Evolutionary conservation across 495 filamentous ascomycete genomes (phyloP), one percentile per base, ranked within the genome.

Genomic region (Aspergillus affinis): DNA sequence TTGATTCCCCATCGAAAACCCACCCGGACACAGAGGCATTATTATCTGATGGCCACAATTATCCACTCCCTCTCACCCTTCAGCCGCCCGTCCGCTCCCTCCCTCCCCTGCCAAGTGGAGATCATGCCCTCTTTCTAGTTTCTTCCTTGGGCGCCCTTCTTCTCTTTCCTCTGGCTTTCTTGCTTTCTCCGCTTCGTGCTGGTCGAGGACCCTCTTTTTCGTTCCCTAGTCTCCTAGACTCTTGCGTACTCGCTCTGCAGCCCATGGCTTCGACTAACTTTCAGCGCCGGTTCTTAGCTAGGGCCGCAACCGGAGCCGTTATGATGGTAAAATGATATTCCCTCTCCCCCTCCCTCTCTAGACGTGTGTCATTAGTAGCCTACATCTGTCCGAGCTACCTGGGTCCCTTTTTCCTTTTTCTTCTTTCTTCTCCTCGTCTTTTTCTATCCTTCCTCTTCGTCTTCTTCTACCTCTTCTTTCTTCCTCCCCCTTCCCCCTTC

Each of bases 231-330:
- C 36, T 41, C 36, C 36, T 41, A 41, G 36, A 41, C 36, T 6
- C 19, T 21, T 41, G 48, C 48, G 21, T 21, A 18, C 15, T 53
- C 56, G 27, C 8, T 8, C 46, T 44, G 23, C 26, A 15, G 29
- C 8, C 51, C 50, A 59, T 60, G 57, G 58, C 27, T 26, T 54
- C 44, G 41, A 59, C 47, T 36, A 59, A 52, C 32, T 36, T 3
- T 20, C 36, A 12, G 45, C 19, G 15, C 29, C 18, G 46, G 36
- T 53, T 51, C 47, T 54, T 46, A 23, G n/a, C 20, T 41, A 48
- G 44, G 18, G 58, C 58, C 58, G 58, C 47, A 60, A 60, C 58
- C 58, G 58, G 58, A 60, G 58, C 51, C 44, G 26, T 50, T 36
- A 49, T 45, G 15, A 60, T 60, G 51, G 41, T 20, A 54, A 48